Evolutionary conservation across 148 eudicot genomes (phyloP), one percentile per base, ranked within the genome.

Genomic region (Suaeda aralocaspica): DNA sequence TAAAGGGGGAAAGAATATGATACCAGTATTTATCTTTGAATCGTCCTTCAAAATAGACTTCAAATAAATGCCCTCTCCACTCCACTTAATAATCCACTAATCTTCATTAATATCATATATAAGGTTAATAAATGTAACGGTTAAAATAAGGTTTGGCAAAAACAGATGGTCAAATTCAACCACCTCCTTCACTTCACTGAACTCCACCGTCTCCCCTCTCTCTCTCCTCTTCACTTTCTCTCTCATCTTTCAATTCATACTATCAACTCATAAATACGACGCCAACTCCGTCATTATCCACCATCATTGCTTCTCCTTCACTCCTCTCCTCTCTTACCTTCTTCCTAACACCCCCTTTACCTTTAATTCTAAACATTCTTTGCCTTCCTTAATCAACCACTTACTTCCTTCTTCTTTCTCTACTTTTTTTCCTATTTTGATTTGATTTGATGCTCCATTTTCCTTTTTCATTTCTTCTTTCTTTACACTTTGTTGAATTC

Each of bases 221-320:
- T 9, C 29, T 25, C 48, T n/a, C n/a, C 26, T 9, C 48, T 5
- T 50, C 57, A 5, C 24, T 66, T 8, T 19, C 46, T 16, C 39
- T 19, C 33, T 41, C 66, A 29, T 29, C 50, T 26, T 68, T 31
- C 60, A n/a, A n/a, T n/a, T n/a, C n/a, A n/a, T n/a, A n/a, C n/a
- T n/a, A 7, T 53, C 41, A 33, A n/a, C 22, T 71, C 59, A 30
- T 71, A 71, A 71, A 71, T 71, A 60, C 67, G 58, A n/a, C n/a
- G 59, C 50, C 66, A 25, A 26, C 77, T 46, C 48, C 55, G 6
- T 58, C 66, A 24, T 29, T 58, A 66, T 72, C 74, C 69, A 48
- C 67, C 68, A 46, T 25, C 3, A 56, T 75, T 64, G 41, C 81
- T 78, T 78, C 72, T 25, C 49, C 21, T 48, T 59, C 74, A 72